phyloP scores from a whole-genome alignment of 1,284 basidiomycete genomes.

The Phlebopus sp. region DNA sequence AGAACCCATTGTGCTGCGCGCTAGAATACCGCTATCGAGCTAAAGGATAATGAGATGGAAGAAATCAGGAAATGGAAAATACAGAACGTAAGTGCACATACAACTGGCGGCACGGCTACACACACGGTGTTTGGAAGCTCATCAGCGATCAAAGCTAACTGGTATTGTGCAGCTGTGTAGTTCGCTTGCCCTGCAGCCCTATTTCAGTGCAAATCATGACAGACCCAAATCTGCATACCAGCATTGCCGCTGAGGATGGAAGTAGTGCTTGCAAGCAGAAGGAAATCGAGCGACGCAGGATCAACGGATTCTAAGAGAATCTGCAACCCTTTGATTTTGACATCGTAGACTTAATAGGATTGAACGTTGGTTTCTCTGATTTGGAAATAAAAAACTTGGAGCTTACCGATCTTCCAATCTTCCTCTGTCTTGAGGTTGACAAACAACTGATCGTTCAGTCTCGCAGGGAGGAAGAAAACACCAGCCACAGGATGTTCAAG shows the following conservation, averaged over 20 bases:
- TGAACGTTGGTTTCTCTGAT: background rate
- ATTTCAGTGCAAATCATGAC: conserved; percentile 2
- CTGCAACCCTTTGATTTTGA: conserved; percentile 29
- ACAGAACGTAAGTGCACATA: background rate
- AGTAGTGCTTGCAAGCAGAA: conserved; percentile 31
- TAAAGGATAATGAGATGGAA: background rate
- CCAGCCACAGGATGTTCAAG: conserved; percentile 30
- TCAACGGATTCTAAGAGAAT: conserved; percentile 21
- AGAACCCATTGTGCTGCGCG: background rate
- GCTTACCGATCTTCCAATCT: conserved; percentile 17
- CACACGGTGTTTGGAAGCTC: conserved; percentile 30
- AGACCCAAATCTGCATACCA: conserved; percentile 31
- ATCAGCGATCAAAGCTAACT: conserved; percentile 1
- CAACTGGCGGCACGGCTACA: conserved; percentile 15
- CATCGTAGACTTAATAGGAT: conserved; percentile 10
- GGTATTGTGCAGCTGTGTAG: background rate
- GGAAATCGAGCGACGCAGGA: conserved; percentile 30
- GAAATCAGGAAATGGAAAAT: background rate
- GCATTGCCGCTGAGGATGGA: conserved; percentile 28
- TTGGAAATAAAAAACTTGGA: background rate
- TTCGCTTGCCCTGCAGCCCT: background rate
- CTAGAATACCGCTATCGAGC: background rate
- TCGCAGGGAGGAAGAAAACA: conserved; percentile 27
- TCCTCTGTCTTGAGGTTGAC: conserved; percentile 23
- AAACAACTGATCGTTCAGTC: conserved; percentile 29